Evolutionary conservation across 805 yeast species (phyloP), one percentile per base, ranked within the genome.

Genomic region (Candida nonsorbophila): DNA sequence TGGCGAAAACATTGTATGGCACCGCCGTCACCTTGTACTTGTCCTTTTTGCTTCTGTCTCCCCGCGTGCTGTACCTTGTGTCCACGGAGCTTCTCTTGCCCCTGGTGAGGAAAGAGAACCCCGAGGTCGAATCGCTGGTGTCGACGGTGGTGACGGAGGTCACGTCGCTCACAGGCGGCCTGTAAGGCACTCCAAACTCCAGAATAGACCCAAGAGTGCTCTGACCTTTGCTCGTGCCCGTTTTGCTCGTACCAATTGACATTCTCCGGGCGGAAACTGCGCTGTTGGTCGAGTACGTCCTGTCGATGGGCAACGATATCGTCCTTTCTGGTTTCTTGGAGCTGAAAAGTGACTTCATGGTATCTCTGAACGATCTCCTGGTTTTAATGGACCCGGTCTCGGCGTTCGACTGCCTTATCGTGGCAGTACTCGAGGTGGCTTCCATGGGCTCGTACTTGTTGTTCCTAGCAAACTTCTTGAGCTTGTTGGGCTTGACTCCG

Each of bases 121-220:
- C 44, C n/a, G 44, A 39, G 15, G 44, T 39, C n/a, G 44, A 39
- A 10, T 39, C 44, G 25, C 22, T 28, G 14, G 32, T 22, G 18
- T 33, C 38, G 8, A 31, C 27, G n/a, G 38, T 34, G 12, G 28
- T 33, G 7, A 38, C 25, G n/a, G 43, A 39, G 16, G 33, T 30
- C 17, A 32, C 27, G 22, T 39, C 43, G 20, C 35, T 25, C 6
- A 33, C 36, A 31, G 37, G n/a, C n/a, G n/a, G n/a, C n/a, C n/a
- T n/a, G n/a, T n/a, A n/a, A n/a, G n/a, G n/a, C n/a, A n/a, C n/a
- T n/a, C n/a, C n/a, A n/a, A n/a, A n/a, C n/a, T n/a, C n/a, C n/a
- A n/a, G n/a, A n/a, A n/a, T n/a, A n/a, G n/a, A n/a, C n/a, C n/a
- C n/a, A n/a, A n/a, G n/a, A n/a, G n/a, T n/a, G n/a, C n/a, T n/a